Evolutionary conservation across 495 filamentous ascomycete species (phyloP), one percentile per base, ranked within the genome.

Genomic region (Chaetomidium leptoderma): DNA sequence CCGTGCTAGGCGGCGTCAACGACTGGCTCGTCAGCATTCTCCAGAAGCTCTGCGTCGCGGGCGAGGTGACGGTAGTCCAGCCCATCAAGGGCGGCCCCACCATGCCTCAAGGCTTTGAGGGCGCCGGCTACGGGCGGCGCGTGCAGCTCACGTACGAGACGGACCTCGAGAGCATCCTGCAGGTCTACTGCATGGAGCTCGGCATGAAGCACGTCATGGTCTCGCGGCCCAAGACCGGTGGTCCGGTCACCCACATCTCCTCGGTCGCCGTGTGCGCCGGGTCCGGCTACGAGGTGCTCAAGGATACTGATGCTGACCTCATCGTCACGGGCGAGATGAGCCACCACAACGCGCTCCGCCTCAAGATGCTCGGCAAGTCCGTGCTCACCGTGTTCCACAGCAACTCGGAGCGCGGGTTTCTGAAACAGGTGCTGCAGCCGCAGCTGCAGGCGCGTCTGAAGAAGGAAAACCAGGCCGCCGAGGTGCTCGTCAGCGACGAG

Each of bases 21-120:
- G 91, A 97, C 74, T 98, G 93, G 93, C 86, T 98, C 19, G 91
- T 88, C 48, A 88, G 96, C 71, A 88, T 95, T 47, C 87, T 90
- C 26, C 71, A 62, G 11, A 6, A 47, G 17, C 11, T 21, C 45
- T 2, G 14, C 35, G 26, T 54, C 21, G 48, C 58, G 47, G 46
- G 59, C 19, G 62, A 68, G 23, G 64, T 66, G 1, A 65, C 72
- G n/a, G 69, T 78, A 23, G 66, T 68, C 11, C 62, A 74, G 52
- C 74, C 73, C 24, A 67, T 74, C 52, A 37, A 63, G 11, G 48
- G 61, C 14, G 24, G 11, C 21, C 63, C 73, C 14, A 32, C 74
- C 13, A 70, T 74, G 1, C 35, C 62, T 8, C n/a, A n/a, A n/a
- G 82, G 83, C 40, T 83, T 89, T 63, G 80, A 83, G 63, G 78